Base-by-base conservation (phyloP, 2,329 filamentous ascomycete species). In the Blumeria graminis region DNA sequence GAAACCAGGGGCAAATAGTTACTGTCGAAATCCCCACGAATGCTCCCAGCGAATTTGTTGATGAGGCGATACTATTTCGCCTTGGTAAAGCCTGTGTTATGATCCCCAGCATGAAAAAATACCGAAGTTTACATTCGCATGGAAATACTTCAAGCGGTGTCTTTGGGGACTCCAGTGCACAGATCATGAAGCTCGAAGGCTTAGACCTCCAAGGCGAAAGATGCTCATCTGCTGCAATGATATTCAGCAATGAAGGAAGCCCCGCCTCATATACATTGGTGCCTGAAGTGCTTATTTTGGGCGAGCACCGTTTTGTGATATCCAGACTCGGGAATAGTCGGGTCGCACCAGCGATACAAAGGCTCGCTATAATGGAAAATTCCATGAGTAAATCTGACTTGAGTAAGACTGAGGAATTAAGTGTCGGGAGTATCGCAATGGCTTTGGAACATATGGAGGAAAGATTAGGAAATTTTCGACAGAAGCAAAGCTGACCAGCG, bases 391-490 rank as follows among this genome's bases (percentile, higher is more conserved):
- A 14, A 6, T 35, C 33, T 8, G 10, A 50, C 34, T 11, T 39
- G 16, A 28, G 38, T 36, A 13, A 33, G 11, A 39, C 36, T 28
- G 60, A 61, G 8, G 61, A 66, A 18, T 69, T 82, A 61, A 78
- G 81, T 63, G 78, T 82, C 48, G 76, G 80, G 72, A 77, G 78
- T 61, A 80, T 82, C 62, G 79, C 82, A 61, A 73, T 76, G 58
- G 75, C 74, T 53, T 66, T 82, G 55, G 72, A 77, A 52, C 70
- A 68, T 54, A 70, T 82, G 74, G 74, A 78, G 39, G 62, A 63
- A 32, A 60, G 61, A 13, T 56, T 48, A 18, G 56, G 56, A 13
- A 34, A 56, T 43, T 43, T 43, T 43, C 13, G 39, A n/a, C 60
- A 58, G 22, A 57, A 57, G 55, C 63, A 63, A 41, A 56, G 62